A percentile compares a stretch with the other conserved stretches of the same genome.
phyloP scores from a whole-genome alignment of 179 eudicot genomes.

The Silene vulgaris region DNA sequence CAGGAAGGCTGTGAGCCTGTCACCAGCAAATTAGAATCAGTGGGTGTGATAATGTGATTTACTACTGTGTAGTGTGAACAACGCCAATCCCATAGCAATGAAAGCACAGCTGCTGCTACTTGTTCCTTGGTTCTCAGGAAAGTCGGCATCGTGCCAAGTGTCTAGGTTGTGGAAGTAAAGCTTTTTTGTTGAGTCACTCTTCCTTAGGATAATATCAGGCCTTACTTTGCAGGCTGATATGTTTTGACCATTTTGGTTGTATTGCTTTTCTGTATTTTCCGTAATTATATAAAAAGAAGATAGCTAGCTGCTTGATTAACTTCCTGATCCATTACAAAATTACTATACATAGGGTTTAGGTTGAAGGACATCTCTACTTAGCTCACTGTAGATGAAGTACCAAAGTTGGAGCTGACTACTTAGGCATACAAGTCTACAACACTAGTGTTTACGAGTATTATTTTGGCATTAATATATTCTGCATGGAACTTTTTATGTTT shows the following conservation, averaged over 20 bases:
- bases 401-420: neutral
- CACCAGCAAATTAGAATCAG: neutral
- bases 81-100: neutral
- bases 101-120: neutral
- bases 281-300: neutral
- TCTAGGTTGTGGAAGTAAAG: neutral
- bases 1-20: neutral
- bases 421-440: neutral
- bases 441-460: neutral
- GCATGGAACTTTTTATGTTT: neutral
- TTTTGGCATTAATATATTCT: neutral
- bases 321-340: neutral
- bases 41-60: neutral
- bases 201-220: neutral
- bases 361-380: constrained; percentile 1
- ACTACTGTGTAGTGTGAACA: neutral
- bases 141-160: neutral
- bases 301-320: neutral
- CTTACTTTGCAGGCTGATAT: neutral
- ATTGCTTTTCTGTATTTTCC: neutral
- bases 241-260: neutral
- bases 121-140: neutral
- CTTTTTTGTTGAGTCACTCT: neutral
- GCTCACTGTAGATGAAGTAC: neutral
- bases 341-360: neutral